These are phyloP conservation scores for Ophiocordyceps camponoti-floridani DNA, from an alignment of 2,329 filamentous ascomycete species.

Conservation along the genomic window DNA sequence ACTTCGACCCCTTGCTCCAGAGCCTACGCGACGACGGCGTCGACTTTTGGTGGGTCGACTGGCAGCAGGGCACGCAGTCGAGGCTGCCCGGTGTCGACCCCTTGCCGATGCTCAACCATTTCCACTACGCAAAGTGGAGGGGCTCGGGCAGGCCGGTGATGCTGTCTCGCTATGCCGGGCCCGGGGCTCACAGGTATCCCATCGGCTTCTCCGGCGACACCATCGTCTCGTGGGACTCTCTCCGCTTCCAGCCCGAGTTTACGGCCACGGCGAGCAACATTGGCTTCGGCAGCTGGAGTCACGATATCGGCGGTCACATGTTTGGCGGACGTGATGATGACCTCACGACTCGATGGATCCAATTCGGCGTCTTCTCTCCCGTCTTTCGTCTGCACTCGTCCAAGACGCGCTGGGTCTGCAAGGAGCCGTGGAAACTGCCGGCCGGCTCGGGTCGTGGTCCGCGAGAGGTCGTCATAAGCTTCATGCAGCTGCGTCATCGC, in stretches of 20 bases:
- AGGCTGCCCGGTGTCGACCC: constrained; percentile 40
- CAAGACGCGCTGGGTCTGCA: constrained; percentile 37
- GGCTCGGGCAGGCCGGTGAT: constrained; percentile 24
- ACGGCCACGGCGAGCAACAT: constrained; percentile 49
- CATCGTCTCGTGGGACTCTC: constrained; percentile 38
- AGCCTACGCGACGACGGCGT: constrained; percentile 29
- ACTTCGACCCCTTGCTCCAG: constrained; percentile 37
- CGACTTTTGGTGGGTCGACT: constrained; percentile 53
- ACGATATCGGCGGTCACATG: constrained; percentile 50
- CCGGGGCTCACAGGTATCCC: constrained; percentile 45
- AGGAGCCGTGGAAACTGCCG: constrained; percentile 39
- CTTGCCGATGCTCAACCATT: constrained; percentile 48
- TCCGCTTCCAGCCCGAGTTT: constrained; percentile 48
- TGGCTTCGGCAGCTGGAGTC: constrained; percentile 51
- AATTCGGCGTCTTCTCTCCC: constrained; percentile 42
- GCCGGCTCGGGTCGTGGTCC: constrained; percentile 23
- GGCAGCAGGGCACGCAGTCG: constrained; percentile 42
- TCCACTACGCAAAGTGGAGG: constrained; percentile 24
- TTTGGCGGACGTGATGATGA: constrained; percentile 38
- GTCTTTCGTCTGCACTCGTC: constrained; percentile 43
- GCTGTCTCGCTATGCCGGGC: constrained; percentile 43
- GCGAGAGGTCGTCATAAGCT: constrained; percentile 25
- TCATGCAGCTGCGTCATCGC: constrained; percentile 35
- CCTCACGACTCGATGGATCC: constrained; percentile 40
- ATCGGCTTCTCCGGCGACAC: constrained; percentile 48